phyloP scores from a whole-genome alignment of 306 rosid species.

The Prunus mira region DNA sequence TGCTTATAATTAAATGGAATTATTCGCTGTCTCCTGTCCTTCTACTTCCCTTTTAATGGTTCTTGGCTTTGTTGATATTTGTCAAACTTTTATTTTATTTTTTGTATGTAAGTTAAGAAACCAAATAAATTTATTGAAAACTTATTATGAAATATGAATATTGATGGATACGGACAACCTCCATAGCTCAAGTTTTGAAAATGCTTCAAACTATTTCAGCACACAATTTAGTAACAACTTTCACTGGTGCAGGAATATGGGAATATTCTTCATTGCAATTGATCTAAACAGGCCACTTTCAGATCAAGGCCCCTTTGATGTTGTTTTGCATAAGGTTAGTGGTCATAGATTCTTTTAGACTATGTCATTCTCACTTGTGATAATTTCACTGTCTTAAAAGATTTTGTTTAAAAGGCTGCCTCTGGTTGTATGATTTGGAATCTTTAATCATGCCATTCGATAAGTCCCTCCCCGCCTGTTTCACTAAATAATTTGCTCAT shows the following conservation, averaged over 20 bases:
- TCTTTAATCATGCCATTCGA: background rate
- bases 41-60: too few species aligned
- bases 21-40: background rate
- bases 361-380: background rate
- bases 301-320: conserved; percentile 91
- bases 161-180: background rate
- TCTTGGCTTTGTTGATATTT: background rate
- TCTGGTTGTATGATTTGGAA: background rate
- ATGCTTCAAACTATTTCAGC: background rate
- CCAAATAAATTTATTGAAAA: background rate
- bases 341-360: conserved; percentile 12
- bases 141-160: background rate
- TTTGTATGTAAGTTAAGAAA: background rate
- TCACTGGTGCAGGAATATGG: conserved; percentile 62
- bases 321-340: conserved; percentile 85
- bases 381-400: background rate
- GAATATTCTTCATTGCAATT: conserved; percentile 76
- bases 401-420: background rate
- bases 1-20: background rate
- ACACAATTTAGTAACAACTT: background rate
- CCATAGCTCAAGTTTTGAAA: background rate
- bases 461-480: background rate
- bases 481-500: background rate
- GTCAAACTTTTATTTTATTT: background rate
- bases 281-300: conserved; percentile 66